These are phyloP conservation scores for Colletotrichum shisoi DNA, from an alignment of 2,329 filamentous ascomycete species.

Conservation along the genomic window DNA sequence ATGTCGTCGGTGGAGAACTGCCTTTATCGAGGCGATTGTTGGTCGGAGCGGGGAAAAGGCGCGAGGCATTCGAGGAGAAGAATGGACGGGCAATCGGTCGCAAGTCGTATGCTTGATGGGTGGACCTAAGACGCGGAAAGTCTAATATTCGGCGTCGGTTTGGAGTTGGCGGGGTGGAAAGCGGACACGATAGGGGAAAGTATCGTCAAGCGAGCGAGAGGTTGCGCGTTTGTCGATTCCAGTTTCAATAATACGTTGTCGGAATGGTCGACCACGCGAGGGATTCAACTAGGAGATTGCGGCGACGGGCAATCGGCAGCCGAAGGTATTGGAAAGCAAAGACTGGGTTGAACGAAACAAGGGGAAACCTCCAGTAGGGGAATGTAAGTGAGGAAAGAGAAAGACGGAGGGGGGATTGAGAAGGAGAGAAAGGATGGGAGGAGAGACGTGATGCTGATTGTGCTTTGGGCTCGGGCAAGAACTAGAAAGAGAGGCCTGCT, in stretches of 20 bases:
- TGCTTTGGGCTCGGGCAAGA: slow-evolving; percentile 26
- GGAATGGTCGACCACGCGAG: slow-evolving; percentile 19
- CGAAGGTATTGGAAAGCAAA: slow-evolving; percentile 27
- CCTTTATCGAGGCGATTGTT: slow-evolving; percentile 25
- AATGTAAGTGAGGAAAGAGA: slow-evolving; percentile 13
- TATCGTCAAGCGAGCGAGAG: slow-evolving; percentile 30
- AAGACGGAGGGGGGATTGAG: slow-evolving; percentile 1
- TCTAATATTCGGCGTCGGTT: slow-evolving; percentile 5
- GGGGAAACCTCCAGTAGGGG: slow-evolving; percentile 31
- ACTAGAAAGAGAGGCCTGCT: slow-evolving; percentile 15
- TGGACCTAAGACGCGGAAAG: slow-evolving; percentile 22
- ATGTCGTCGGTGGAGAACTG: slow-evolving; percentile 50
- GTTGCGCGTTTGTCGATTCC: slow-evolving; percentile 33
- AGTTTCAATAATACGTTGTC: slow-evolving; percentile 31
- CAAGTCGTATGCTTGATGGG: slow-evolving; percentile 12
- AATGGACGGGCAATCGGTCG: slow-evolving; percentile 14
- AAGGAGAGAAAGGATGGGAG: slow-evolving; percentile 8
- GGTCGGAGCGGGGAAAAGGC: slow-evolving; percentile 18
- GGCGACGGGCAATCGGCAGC: slow-evolving; percentile 7
- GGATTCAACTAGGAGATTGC: slow-evolving; percentile 27
- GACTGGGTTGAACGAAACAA: slow-evolving; percentile 25
- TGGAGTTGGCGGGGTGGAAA: slow-evolving; percentile 19
- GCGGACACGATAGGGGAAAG: slow-evolving; percentile 16
- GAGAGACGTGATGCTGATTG: slow-evolving; percentile 22
- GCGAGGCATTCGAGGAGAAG: slow-evolving; percentile 31